A percentile compares a stretch with the other conserved stretches of the same genome.
Conservation (phyloP, 2,329 filamentous ascomycete species). For the Penicillium nordicum region DNA sequence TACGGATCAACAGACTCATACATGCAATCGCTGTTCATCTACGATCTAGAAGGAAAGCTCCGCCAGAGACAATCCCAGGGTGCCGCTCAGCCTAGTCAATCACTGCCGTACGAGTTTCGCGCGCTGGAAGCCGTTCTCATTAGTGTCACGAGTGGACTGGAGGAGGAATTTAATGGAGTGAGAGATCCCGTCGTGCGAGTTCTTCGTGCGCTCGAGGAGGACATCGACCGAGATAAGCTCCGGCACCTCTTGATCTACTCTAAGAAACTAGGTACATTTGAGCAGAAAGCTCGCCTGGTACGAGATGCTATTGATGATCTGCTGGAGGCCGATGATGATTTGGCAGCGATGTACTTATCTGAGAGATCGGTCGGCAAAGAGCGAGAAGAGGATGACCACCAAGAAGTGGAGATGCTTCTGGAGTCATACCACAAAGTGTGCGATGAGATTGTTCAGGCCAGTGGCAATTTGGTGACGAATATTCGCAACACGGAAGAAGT, state of each 20-base stretch:
- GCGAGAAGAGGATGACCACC: slow-evolving; percentile 80
- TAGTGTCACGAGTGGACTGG: slow-evolving; percentile 84
- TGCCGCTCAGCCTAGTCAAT: slow-evolving; percentile 41
- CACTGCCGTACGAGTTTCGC: slow-evolving; percentile 90
- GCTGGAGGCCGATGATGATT: slow-evolving; percentile 91
- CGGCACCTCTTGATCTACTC: slow-evolving; percentile 87
- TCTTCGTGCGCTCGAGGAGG: slow-evolving; percentile 85
- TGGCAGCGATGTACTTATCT: slow-evolving; percentile 91
- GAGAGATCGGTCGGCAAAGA: slow-evolving; percentile 75
- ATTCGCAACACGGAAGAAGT: slow-evolving; percentile 99
- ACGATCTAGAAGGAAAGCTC: slow-evolving; percentile 89
- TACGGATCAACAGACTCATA: slow-evolving; percentile 94
- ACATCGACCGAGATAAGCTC: slow-evolving; percentile 92
- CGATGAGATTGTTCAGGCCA: slow-evolving; percentile 95
- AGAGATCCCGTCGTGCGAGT: slow-evolving; percentile 88
- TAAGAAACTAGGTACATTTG: slow-evolving; percentile 93
- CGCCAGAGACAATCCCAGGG: slow-evolving; percentile 66
- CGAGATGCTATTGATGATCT: slow-evolving; percentile 93
- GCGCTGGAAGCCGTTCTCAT: slow-evolving; percentile 93
- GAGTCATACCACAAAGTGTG: slow-evolving; percentile 98
- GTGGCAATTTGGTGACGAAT: slow-evolving; percentile 85
- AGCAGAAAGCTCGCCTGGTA: slow-evolving; percentile 92
- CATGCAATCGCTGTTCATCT: slow-evolving; percentile 95
- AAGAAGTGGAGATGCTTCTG: slow-evolving; percentile 92
- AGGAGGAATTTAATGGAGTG: slow-evolving; percentile 91